Evolutionary conservation across 148 eudicot genomes (phyloP).

Genomic region (Persicaria tinctoria): DNA sequence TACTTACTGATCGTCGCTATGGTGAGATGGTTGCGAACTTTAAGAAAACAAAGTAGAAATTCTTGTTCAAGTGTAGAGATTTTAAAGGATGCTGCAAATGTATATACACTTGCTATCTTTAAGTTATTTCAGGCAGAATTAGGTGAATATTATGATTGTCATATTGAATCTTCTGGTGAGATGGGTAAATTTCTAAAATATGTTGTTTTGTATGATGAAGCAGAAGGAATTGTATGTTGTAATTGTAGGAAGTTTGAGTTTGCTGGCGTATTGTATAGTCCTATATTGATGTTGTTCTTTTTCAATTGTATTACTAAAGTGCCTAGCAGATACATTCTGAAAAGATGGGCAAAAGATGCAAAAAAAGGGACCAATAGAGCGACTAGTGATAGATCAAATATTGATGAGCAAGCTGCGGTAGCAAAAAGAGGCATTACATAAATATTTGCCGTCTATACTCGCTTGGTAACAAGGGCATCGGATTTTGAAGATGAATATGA

Average conservation of each 20-base stretch:
- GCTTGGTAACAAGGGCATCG: background rate
- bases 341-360: background rate
- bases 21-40: constrained; percentile 58
- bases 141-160: background rate
- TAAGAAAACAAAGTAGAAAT: constrained; percentile 38
- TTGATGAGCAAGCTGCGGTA: background rate
- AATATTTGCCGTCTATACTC: background rate
- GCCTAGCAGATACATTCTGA: background rate
- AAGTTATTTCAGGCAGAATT: constrained; percentile 33
- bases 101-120: constrained; percentile 56
- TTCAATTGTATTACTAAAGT: background rate
- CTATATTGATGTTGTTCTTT: background rate
- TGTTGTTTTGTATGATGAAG: background rate
- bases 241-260: background rate
- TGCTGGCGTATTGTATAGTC: background rate
- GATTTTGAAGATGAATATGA: background rate
- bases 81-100: constrained; percentile 52
- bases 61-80: constrained; percentile 47
- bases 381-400: background rate
- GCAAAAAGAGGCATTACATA: background rate
- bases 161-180: background rate
- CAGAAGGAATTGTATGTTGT: background rate
- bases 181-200: background rate
- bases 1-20: constrained; percentile 51
- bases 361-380: background rate